Percentiles rank a stretch among this genome's conserved stretches.
These are phyloP conservation scores for Neofusicoccum cordaticola DNA, from an alignment of 2,329 filamentous ascomycete genomes.

Conservation along the genomic window DNA sequence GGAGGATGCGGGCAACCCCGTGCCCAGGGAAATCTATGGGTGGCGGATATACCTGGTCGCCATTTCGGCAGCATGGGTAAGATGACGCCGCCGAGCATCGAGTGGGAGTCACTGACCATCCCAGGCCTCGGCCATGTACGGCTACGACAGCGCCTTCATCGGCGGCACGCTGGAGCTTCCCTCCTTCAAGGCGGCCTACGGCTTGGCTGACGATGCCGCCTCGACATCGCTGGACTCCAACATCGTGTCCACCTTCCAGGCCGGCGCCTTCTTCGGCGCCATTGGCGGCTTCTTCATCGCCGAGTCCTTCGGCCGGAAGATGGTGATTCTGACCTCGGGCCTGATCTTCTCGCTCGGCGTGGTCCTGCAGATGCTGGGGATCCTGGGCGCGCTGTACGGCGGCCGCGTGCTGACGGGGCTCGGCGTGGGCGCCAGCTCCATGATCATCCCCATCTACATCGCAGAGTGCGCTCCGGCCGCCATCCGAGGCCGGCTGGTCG, in stretches of 20 bases:
- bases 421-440: conserved; percentile 51
- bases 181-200: conserved; percentile 48
- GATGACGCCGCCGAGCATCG: neutral
- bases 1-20: neutral
- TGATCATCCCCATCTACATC: conserved; percentile 61
- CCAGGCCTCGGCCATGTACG: conserved; percentile 40
- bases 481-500: conserved; percentile 58
- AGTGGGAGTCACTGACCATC: neutral
- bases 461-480: conserved; percentile 59
- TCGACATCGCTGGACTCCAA: conserved; percentile 60
- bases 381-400: conserved; percentile 57
- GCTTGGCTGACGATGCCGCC: conserved; percentile 27
- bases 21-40: conserved; percentile 59
- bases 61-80: conserved; percentile 62
- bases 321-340: conserved; percentile 56
- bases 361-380: conserved; percentile 55
- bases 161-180: conserved; percentile 63
- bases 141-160: conserved; percentile 53
- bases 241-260: conserved; percentile 68
- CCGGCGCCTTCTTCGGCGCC: conserved; percentile 65
- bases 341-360: conserved; percentile 59
- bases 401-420: conserved; percentile 59
- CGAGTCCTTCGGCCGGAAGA: conserved; percentile 56
- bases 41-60: conserved; percentile 66
- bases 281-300: conserved; percentile 55